Evolutionary conservation across 2,329 filamentous ascomycete species (phyloP).

Genomic region (Fusarium sp.): DNA sequence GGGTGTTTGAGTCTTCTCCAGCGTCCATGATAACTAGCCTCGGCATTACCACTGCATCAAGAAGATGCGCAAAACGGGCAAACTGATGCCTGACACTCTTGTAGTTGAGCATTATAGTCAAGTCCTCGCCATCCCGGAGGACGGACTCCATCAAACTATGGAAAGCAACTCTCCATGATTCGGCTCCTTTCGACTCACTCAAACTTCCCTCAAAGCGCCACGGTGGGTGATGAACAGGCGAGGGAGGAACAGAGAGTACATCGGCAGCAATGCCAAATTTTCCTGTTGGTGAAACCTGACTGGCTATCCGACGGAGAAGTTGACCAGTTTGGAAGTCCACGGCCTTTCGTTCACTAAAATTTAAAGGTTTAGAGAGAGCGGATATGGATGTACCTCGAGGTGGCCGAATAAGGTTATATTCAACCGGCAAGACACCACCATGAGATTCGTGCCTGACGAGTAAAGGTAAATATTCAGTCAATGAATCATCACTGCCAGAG

Average conservation of each 20-base stretch:
- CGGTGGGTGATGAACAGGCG: conserved; percentile 23
- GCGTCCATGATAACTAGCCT: conserved; percentile 68
- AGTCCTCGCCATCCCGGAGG: conserved; percentile 71
- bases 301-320: conserved; percentile 59
- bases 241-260: conserved; percentile 43
- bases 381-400: conserved; percentile 56
- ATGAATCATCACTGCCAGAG: conserved; percentile 1
- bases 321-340: conserved; percentile 63
- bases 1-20: conserved; percentile 62
- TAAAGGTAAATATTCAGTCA: conserved; percentile 55
- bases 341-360: conserved; percentile 50
- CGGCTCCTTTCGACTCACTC: conserved; percentile 43
- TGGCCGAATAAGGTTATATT: conserved; percentile 60
- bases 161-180: conserved; percentile 69
- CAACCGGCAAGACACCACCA: conserved; percentile 48
- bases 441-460: conserved; percentile 55
- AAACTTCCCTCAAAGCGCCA: conserved; percentile 43
- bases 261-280: conserved; percentile 59
- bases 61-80: conserved; percentile 59
- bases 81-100: conserved; percentile 66
- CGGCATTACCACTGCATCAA: conserved; percentile 66
- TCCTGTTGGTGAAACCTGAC: conserved; percentile 59
- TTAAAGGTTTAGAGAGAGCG: conserved; percentile 52
- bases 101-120: conserved; percentile 69
- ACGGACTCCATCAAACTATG: conserved; percentile 67